Evolutionary conservation across 192 early-diverging fungal genomes (phyloP).

Genomic region (Backusella psychrophila): DNA sequence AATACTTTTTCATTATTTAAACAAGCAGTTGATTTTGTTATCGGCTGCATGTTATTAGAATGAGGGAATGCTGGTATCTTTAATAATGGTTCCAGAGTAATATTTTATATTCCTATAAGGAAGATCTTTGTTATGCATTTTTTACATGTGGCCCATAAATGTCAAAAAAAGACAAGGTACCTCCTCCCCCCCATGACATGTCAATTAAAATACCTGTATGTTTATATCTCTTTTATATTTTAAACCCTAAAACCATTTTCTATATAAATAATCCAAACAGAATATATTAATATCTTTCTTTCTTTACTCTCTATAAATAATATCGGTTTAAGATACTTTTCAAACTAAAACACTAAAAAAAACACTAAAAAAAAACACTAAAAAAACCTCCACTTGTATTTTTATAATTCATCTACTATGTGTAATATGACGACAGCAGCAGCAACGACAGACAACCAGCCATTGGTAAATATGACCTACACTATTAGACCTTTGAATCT

Average conservation of each 20-base stretch:
- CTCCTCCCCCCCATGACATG: background rate
- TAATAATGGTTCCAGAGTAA: background rate
- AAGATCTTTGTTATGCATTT: background rate
- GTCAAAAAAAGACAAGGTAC: background rate
- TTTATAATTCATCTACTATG: background rate
- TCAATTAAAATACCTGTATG: constrained; percentile 1
- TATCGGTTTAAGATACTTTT: background rate
- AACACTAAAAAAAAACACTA: background rate
- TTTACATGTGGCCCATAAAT: background rate
- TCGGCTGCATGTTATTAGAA: background rate
- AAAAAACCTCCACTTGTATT: background rate
- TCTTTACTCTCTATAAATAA: background rate
- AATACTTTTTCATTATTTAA: background rate
- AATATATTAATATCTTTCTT: background rate
- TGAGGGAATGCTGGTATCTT: background rate
- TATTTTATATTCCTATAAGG: background rate
- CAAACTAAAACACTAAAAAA: background rate
- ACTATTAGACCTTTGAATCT: background rate
- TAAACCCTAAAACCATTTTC: background rate
- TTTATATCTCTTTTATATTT: background rate
- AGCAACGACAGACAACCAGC: background rate
- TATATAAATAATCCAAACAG: background rate
- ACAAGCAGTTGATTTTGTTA: background rate
- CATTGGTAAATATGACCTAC: background rate
- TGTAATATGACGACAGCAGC: background rate